Evolutionary conservation across 164 flowering plant genomes (phyloP), one percentile per base, ranked within the genome.

Genomic region (Kalanchoe fedtschenkoi): DNA sequence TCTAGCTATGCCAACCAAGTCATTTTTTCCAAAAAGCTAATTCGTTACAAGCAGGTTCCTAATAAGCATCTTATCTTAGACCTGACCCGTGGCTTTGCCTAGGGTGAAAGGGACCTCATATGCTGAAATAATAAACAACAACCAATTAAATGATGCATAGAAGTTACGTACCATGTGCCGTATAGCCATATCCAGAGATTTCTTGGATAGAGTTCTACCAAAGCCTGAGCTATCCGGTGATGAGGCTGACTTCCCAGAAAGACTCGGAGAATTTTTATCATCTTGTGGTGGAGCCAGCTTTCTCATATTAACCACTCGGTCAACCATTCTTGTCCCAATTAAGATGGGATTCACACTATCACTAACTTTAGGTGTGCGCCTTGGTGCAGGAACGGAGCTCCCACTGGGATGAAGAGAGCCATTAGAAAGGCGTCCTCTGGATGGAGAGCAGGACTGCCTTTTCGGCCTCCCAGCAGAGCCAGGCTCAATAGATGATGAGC

Each of bases 361-460:
- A 63, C 66, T 75, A 21, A 74, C 83, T 72, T 79, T 87, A 29
- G 82, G 72, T 64, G 76, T 81, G 51, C 92, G 83, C 47, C 63
- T 78, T 19, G 77, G 42, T 33, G 91, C 89, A 62, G 85, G 86
- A 60, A 78, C 87, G 65, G 96, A 90, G 77, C 81, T 74, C 17
- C 96, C 95, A 75, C 89, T 82, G 33, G 68, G 10, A 64, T 83
- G 81, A 66, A 63, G 58, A 65, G 70, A 10, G 6, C 91, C 89
- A 75, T 81, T 88, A 10, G 88, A 82, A 41, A 81, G 70, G 5
- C 95, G 78, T 19, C 92, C 97, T 69, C 98, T 80, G 28, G 90
- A 82, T n/a, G 98, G 98, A 63, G 98, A 90, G 74, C 98, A 87
- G 22, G 98, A 93, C 61, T 86, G 92, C 62, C 97, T 70, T 60